phyloP scores from a whole-genome alignment of 345 rosid genomes.

The Pugionium cornutum region DNA sequence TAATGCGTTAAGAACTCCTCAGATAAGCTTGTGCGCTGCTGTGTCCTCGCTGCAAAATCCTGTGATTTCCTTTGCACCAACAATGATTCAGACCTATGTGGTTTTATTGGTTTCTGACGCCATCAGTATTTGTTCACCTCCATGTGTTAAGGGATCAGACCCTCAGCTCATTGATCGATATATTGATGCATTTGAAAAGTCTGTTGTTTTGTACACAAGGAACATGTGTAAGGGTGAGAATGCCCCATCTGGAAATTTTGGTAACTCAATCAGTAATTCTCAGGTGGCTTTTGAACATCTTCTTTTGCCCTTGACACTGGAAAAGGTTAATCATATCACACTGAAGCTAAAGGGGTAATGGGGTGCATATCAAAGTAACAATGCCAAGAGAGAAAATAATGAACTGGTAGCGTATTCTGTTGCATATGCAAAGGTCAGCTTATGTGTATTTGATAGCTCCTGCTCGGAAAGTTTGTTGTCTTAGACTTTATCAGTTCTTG shows the following conservation, averaged over 20 bases:
- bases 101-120: conserved; percentile 62
- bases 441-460: conserved; percentile 47
- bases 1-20: conserved; percentile 44
- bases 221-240: conserved; percentile 45
- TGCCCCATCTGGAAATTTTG: conserved; percentile 39
- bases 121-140: conserved; percentile 45
- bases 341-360: conserved; percentile 49
- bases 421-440: conserved; percentile 48
- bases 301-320: conserved; percentile 55
- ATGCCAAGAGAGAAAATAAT: conserved; percentile 38
- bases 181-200: conserved; percentile 63
- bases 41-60: conserved; percentile 62
- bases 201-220: conserved; percentile 56
- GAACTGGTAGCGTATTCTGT: conserved; percentile 58
- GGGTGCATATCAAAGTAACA: conserved; percentile 44
- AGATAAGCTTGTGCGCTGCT: conserved; percentile 57
- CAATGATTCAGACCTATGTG: conserved; percentile 61
- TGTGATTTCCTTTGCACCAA: conserved; percentile 64
- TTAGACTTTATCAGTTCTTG: conserved; percentile 55
- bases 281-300: conserved; percentile 48
- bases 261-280: conserved; percentile 29
- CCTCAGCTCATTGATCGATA: conserved; percentile 41
- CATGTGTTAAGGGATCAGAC: conserved; percentile 40
- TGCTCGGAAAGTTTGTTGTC: conserved; percentile 48
- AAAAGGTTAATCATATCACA: conserved; percentile 45